Evolutionary conservation across 768 basidiomycete genomes (phyloP), one percentile per base, ranked within the genome.

Genomic region (Lentinula guzmanii): DNA sequence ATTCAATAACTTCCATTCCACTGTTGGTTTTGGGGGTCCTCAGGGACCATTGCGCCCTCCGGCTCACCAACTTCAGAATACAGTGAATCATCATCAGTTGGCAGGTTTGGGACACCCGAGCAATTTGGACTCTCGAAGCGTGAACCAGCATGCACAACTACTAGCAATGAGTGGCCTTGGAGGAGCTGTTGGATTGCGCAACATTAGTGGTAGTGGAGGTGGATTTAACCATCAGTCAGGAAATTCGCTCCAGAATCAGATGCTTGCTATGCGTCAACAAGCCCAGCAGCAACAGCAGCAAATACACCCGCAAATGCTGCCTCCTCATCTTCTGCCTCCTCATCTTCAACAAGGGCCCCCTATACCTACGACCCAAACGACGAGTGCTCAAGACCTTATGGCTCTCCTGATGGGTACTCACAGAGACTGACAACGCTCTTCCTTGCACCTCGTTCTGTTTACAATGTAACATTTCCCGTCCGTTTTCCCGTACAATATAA

Each of bases 321-420:
- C 80, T 53, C 83, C 85, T 11, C 85, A 85, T 61, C 72, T 83
- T 72, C 70, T 84, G 63, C 79, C 80, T 11, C 81, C 82, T 57
- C 86, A 89, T 64, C 76, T 86, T 57, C 86, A 83, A 67, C 86
- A 85, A 74, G 79, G 78, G 33, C 76, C 78, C 54, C 73, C 77
- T 18, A 75, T 75, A 16, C 72, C 76, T 21, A 81, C 75, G 69
- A 83, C 76, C 63, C 85, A 84, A 67, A 82, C 84, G 4, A 41
- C 50, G n/a, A 60, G 41, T 37, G 75, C 84, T 48, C 86, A 89
- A 63, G 91, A 93, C 70, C 75, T 93, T 65, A 92, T 93, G 86
- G 85, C 91, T 50, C 79, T 93, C 62, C 81, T 93, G 64, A 86
- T 93, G 89, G 87, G 86, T 15, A 67, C 75, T 59, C 86, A 83